phyloP scores from a whole-genome alignment of 2,329 filamentous ascomycete genomes.

The Sphaerulina musiva region DNA sequence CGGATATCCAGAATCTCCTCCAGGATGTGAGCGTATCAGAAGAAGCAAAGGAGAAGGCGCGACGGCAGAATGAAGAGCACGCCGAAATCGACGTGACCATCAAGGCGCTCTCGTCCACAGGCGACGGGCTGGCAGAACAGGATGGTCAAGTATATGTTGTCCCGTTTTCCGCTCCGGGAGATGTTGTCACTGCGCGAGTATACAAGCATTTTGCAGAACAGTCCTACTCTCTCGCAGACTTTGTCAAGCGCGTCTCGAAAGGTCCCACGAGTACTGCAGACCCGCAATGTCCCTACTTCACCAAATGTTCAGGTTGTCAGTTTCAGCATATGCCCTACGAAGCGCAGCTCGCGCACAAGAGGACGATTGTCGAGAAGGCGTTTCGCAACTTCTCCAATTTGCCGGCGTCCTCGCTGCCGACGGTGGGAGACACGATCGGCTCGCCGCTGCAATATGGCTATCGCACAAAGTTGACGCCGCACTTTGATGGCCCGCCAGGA shows the following conservation, averaged over 20 bases:
- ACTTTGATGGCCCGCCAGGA: constrained; percentile 73
- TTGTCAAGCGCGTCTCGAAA: constrained; percentile 67
- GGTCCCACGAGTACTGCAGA: constrained; percentile 70
- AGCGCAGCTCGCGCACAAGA: constrained; percentile 80
- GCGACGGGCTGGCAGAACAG: constrained; percentile 75
- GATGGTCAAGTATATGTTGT: constrained; percentile 73
- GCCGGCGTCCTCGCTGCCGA: constrained; percentile 65
- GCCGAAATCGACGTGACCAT: constrained; percentile 79
- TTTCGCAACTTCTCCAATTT: constrained; percentile 87
- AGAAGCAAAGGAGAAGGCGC: constrained; percentile 10
- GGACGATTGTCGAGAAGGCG: constrained; percentile 79
- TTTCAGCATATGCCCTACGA: constrained; percentile 93
- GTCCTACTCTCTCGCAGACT: constrained; percentile 71
- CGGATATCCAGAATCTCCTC: constrained; percentile 42
- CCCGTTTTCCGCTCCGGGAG: constrained; percentile 81
- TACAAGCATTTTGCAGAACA: constrained; percentile 61
- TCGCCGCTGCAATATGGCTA: constrained; percentile 90
- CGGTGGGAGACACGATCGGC: constrained; percentile 75
- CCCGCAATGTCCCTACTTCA: constrained; percentile 78
- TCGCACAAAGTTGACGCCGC: constrained; percentile 91
- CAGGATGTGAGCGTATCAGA: constrained; percentile 28
- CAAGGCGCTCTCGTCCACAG: constrained; percentile 76
- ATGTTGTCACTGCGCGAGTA: constrained; percentile 70
- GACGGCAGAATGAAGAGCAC: constrained; percentile 52
- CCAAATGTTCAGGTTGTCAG: constrained; percentile 83